phyloP scores from a whole-genome alignment of 345 rosid genomes.

The Camelina hispida region DNA sequence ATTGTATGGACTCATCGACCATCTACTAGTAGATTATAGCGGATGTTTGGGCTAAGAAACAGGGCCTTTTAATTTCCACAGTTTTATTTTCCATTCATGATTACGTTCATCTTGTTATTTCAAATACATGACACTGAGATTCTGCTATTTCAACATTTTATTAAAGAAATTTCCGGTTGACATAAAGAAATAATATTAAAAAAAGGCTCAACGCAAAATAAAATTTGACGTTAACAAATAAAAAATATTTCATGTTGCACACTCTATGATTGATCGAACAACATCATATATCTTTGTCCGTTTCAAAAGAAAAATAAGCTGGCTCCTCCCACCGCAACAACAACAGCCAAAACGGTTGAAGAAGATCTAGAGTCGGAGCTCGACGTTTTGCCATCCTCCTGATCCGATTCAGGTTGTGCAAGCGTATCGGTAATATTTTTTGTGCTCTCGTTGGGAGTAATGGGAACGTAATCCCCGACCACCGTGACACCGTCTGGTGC shows the following conservation, averaged over 20 bases:
- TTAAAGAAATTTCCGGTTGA: not conserved
- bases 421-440: not conserved
- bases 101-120: not conserved
- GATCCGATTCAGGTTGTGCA: conserved; percentile 32
- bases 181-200: not conserved
- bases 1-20: not conserved
- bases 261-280: conserved; percentile 13
- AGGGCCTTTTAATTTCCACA: not conserved
- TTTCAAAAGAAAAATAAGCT: conserved; percentile 36
- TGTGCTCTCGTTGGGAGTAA: conserved; percentile 2
- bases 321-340: conserved; percentile 24
- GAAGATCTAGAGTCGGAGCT: conserved; percentile 25
- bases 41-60: not conserved
- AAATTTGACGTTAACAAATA: conserved; percentile 19
- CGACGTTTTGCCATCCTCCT: not conserved
- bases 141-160: not conserved
- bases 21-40: not conserved
- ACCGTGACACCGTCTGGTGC: conserved; percentile 41
- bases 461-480: conserved; percentile 38
- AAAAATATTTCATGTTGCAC: conserved; percentile 15
- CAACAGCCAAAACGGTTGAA: conserved; percentile 9
- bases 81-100: not conserved
- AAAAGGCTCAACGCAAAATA: not conserved
- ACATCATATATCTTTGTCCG: not conserved
- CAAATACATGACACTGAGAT: not conserved